phyloP scores from a whole-genome alignment of 306 rosid species.

The Trifolium fragiferum region DNA sequence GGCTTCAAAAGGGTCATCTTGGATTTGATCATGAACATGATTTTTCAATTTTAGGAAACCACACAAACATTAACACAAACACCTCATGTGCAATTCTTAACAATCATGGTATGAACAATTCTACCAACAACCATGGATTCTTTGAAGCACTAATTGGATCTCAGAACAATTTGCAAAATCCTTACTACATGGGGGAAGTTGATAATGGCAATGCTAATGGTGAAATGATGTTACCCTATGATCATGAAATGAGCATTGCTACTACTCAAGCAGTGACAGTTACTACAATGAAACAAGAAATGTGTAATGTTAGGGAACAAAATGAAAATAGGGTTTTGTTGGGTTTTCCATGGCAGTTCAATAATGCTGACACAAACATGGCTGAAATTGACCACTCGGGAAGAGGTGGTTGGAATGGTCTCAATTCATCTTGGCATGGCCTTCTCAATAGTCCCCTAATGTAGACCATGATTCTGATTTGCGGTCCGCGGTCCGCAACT shows the following conservation, averaged over 20 bases:
- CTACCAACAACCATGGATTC: constrained; percentile 52
- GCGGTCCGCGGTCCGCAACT: neutral
- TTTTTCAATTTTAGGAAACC: constrained; percentile 53
- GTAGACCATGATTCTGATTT: constrained; percentile 47
- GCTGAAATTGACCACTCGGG: constrained; percentile 61
- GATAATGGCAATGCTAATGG: constrained; percentile 53
- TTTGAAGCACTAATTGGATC: constrained; percentile 61
- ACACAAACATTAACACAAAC: constrained; percentile 6
- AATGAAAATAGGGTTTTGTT: constrained; percentile 64
- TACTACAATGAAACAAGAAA: constrained; percentile 85
- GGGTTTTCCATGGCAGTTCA: constrained; percentile 90
- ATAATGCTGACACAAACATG: constrained; percentile 66
- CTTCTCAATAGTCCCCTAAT: constrained; percentile 87
- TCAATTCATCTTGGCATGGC: constrained; percentile 83
- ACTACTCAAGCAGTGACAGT: constrained; percentile 69
- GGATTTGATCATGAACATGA: constrained; percentile 65
- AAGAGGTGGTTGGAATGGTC: constrained; percentile 78
- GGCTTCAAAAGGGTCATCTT: constrained; percentile 74
- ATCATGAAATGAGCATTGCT: constrained; percentile 61
- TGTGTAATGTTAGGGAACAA: constrained; percentile 53
- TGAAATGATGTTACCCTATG: constrained; percentile 57
- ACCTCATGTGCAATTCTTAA: constrained; percentile 48
- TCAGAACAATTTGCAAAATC: constrained; percentile 49
- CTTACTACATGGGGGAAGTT: constrained; percentile 61
- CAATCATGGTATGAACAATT: constrained; percentile 38